Evolutionary conservation across 2,329 filamentous ascomycete species (phyloP).

Genomic region (Leptographium galeiforme): DNA sequence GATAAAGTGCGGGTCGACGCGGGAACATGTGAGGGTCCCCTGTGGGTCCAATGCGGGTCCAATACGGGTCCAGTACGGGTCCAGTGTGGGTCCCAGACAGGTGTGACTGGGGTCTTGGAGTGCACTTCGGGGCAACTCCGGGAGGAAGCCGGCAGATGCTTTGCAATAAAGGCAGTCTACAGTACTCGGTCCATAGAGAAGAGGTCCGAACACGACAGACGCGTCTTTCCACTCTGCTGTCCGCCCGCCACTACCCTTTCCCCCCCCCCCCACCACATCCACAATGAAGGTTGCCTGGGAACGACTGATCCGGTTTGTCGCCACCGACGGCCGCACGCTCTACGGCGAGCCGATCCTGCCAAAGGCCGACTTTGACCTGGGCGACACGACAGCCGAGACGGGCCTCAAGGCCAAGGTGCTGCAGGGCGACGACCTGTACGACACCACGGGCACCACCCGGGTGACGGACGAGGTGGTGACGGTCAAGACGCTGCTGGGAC

Average conservation of each 20-base stretch:
- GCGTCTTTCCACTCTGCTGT: too few species aligned
- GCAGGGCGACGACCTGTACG: constrained; percentile 33
- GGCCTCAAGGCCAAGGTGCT: constrained; percentile 39
- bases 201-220: too few species aligned
- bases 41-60: too few species aligned
- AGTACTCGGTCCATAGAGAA: too few species aligned
- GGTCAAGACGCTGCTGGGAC: constrained; percentile 40
- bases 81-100: too few species aligned
- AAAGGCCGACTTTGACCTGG: constrained; percentile 31
- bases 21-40: too few species aligned
- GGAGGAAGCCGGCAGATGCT: background rate
- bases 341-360: constrained; percentile 38
- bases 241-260: too few species aligned
- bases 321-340: constrained; percentile 34
- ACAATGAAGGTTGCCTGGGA: constrained; percentile 28
- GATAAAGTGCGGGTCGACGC: too few species aligned
- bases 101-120: too few species aligned
- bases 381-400: constrained; percentile 30
- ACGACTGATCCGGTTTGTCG: constrained; percentile 39
- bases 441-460: constrained; percentile 28
- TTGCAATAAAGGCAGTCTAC: background rate
- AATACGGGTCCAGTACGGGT: background rate
- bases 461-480: constrained; percentile 40
- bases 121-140: background rate
- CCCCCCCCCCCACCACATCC: background rate